Conservation (phyloP, 177 flowering plant genomes). For the Vitis hybrid region DNA sequence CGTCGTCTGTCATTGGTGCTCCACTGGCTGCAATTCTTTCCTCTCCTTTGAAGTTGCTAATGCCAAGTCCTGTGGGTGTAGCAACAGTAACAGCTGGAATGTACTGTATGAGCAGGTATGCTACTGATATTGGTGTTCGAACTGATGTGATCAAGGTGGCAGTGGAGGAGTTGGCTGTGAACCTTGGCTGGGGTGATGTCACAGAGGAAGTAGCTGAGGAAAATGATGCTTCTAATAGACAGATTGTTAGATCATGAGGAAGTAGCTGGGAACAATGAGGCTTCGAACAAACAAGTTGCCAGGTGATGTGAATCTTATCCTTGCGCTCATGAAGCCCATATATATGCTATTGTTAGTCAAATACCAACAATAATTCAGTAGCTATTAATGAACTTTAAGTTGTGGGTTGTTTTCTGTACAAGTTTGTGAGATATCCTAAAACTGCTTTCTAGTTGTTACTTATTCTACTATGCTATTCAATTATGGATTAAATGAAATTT, state of each 20-base stretch:
- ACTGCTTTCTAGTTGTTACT: not conserved
- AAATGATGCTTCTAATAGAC: slow-evolving; percentile 17
- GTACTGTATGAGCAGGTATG: slow-evolving; percentile 92
- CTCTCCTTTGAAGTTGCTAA: slow-evolving; percentile 74
- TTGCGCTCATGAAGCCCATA: not conserved
- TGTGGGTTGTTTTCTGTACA: not conserved
- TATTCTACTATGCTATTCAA: not conserved
- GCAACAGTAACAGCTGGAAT: slow-evolving; percentile 90
- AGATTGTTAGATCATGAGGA: slow-evolving; percentile 7
- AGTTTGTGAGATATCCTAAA: not conserved
- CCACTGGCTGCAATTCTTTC: slow-evolving; percentile 92
- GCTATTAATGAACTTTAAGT: not conserved
- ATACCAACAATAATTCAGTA: not conserved
- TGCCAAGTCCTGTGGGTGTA: slow-evolving; percentile 82
- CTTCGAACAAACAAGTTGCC: slow-evolving; percentile 4
- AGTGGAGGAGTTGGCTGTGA: slow-evolving; percentile 83
- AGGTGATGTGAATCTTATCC: slow-evolving; percentile 19
- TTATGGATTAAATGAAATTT: not conserved
- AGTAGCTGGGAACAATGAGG: slow-evolving; percentile 8
- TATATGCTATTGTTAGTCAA: slow-evolving; percentile 6
- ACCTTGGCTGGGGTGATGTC: slow-evolving; percentile 48
- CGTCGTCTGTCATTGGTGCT: slow-evolving; percentile 82
- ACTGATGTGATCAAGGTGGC: slow-evolving; percentile 87
- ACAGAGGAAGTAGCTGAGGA: slow-evolving; percentile 20
- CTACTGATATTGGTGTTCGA: slow-evolving; percentile 92